Conservation (phyloP, 2,329 filamentous ascomycete species). For the Clonostachys sp. region DNA sequence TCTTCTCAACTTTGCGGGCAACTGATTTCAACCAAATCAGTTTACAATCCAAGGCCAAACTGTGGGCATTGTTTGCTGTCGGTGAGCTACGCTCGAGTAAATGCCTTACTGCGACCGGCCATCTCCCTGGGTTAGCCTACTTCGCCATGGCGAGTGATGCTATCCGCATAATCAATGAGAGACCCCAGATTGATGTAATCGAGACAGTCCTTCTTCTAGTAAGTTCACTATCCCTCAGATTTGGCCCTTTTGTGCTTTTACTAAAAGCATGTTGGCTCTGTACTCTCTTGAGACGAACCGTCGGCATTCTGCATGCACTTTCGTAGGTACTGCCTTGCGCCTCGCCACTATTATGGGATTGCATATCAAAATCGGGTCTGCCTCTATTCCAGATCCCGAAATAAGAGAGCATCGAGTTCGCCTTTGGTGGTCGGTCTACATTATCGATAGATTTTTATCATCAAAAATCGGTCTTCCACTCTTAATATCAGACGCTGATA, state of each 20-base stretch:
- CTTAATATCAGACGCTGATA: conserved; percentile 42
- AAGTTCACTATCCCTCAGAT: conserved; percentile 6
- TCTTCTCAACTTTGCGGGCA: conserved; percentile 27
- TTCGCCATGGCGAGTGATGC: conserved; percentile 32
- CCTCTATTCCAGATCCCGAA: conserved; percentile 27
- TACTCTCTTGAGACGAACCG: conserved; percentile 38
- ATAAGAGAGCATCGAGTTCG: conserved; percentile 30
- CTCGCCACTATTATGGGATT: conserved; percentile 23
- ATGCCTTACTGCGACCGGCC: conserved; percentile 20
- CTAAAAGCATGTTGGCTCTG: conserved; percentile 22
- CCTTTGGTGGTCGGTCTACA: conserved; percentile 38
- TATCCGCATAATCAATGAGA: conserved; percentile 30
- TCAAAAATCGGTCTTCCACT: conserved; percentile 42
- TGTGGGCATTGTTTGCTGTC: conserved; percentile 38
- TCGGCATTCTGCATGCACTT: conserved; percentile 33
- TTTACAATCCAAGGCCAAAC: conserved; percentile 26
- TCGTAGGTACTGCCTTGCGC: conserved; percentile 39
- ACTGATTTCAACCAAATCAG: conserved; percentile 23
- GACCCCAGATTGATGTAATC: conserved; percentile 34
- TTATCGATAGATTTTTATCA: conserved; percentile 40
- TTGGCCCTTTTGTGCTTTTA: background rate
- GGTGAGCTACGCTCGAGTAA: conserved; percentile 37
- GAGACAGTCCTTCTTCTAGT: conserved; percentile 38
- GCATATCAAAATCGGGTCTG: conserved; percentile 14
- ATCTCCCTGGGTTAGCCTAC: conserved; percentile 36